These are phyloP conservation scores for Solanum dulcamara DNA, from an alignment of 257 asterid genomes.

Conservation along the genomic window DNA sequence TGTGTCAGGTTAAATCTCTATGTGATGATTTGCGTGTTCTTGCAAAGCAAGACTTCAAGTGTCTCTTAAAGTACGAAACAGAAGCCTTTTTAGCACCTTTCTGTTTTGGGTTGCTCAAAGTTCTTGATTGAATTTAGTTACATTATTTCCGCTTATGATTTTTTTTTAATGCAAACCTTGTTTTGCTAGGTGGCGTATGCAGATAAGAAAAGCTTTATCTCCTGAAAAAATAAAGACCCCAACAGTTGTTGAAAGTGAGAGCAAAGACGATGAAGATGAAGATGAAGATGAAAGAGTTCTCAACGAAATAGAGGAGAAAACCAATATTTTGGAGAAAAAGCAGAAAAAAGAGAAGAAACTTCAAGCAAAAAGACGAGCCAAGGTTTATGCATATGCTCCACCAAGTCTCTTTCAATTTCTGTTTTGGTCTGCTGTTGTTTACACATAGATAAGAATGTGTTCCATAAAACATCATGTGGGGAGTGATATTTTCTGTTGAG, in stretches of 20 bases:
- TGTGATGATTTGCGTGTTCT: constrained; percentile 82
- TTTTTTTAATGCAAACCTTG: neutral
- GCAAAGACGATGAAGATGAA: constrained; percentile 39
- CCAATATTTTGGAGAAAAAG: constrained; percentile 71
- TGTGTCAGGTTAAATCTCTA: constrained; percentile 56
- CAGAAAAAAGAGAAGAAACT: constrained; percentile 65
- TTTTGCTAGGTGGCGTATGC: constrained; percentile 69
- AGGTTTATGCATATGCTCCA: constrained; percentile 31
- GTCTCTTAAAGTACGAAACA: constrained; percentile 61
- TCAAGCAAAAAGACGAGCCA: constrained; percentile 56
- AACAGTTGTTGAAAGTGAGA: constrained; percentile 27
- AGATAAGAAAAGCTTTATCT: constrained; percentile 69
- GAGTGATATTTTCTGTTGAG: neutral
- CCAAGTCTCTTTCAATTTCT: neutral
- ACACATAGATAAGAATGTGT: neutral
- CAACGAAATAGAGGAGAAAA: constrained; percentile 76
- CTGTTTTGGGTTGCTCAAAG: neutral
- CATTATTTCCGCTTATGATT: neutral
- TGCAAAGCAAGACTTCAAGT: constrained; percentile 89
- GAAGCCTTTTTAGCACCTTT: neutral
- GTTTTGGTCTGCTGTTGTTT: neutral
- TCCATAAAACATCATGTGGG: neutral
- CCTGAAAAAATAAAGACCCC: constrained; percentile 43
- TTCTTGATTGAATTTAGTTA: neutral
- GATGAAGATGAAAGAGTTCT: constrained; percentile 70